phyloP scores from a whole-genome alignment of 2,329 filamentous ascomycete species.

The Penicillium hesseltinei region DNA sequence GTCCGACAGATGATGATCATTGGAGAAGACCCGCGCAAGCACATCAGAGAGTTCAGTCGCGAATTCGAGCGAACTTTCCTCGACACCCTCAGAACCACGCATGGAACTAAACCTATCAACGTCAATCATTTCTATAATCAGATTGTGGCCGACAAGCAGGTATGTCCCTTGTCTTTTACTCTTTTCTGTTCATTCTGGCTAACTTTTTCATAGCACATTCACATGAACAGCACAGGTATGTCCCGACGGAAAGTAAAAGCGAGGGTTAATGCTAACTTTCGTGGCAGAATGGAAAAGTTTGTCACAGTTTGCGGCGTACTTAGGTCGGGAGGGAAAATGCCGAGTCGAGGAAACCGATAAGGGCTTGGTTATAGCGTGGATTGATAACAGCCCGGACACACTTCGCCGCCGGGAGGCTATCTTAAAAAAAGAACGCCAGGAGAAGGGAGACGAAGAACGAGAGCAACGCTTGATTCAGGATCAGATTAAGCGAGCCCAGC shows the following conservation, averaged over 20 bases:
- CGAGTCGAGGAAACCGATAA: constrained; percentile 87
- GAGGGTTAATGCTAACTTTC: neutral
- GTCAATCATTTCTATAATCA: constrained; percentile 95
- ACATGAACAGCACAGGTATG: constrained; percentile 77
- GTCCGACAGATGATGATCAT: constrained; percentile 86
- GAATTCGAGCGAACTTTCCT: constrained; percentile 82
- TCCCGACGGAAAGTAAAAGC: neutral
- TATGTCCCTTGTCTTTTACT: neutral
- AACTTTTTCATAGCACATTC: constrained; percentile 60
- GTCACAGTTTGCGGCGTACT: constrained; percentile 83
- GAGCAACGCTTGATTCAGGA: constrained; percentile 79
- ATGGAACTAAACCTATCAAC: constrained; percentile 86
- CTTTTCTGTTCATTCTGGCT: neutral
- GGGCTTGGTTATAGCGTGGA: constrained; percentile 79
- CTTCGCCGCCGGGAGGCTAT: constrained; percentile 77
- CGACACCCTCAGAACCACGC: constrained; percentile 71
- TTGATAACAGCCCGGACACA: constrained; percentile 87
- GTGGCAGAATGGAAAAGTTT: constrained; percentile 70
- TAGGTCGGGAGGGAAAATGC: constrained; percentile 84
- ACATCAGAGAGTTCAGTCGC: constrained; percentile 76
- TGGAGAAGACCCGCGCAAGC: constrained; percentile 81
- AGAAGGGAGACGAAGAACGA: constrained; percentile 85
- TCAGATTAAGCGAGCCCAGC: constrained; percentile 75
- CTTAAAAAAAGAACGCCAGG: constrained; percentile 77
- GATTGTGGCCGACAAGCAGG: constrained; percentile 67